Evolutionary conservation across 1,284 basidiomycete species (phyloP), one percentile per base, ranked within the genome.

Genomic region (Neolentinus lepideus): DNA sequence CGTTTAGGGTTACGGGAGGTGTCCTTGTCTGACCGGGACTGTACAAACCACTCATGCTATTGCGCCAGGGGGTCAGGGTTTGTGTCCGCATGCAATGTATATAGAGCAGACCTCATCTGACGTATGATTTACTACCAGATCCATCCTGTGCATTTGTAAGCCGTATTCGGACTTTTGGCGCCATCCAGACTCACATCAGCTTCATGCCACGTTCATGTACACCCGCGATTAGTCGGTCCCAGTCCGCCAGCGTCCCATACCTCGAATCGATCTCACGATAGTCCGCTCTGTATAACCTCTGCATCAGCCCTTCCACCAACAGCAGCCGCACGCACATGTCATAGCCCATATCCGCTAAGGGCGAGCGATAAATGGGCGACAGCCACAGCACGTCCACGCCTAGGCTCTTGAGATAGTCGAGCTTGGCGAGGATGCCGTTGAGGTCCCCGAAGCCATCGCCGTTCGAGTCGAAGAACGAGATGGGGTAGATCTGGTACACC

Each of bases 41-140:
- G 75, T 54, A 79, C 65, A 72, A 90, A 92, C 89, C 89, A 92
- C 19, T 75, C 77, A 61, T 90, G 88, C 80, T 85, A 52, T n/a
- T 55, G 19, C 26, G 24, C 4, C 11, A 27, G 43, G 25, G 46
- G 31, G 14, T 4, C n/a, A 22, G 16, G 54, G 27, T 12, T 31
- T 4, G 29, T 45, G 19, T 16, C 38, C 38, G 6, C 8, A 43
- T 26, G 21, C 29, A 24, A 8, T 19, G 16, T 46, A 26, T 9
- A 16, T 2, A 46, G 24, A 43, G 16, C 65, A 48, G 53, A 80
- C 82, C 73, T 88, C 79, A 69, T 88, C 83, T 1, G 85, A 89
- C 4, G 82, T 84, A 68, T 91, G 89, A 67, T 91, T 92, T n/a
- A 87, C 83, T 27, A 91, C 89, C 2, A 92, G 79, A 66, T 91